Evolutionary conservation across 768 basidiomycete genomes (phyloP).

Genomic region (Termitomyces sp.): DNA sequence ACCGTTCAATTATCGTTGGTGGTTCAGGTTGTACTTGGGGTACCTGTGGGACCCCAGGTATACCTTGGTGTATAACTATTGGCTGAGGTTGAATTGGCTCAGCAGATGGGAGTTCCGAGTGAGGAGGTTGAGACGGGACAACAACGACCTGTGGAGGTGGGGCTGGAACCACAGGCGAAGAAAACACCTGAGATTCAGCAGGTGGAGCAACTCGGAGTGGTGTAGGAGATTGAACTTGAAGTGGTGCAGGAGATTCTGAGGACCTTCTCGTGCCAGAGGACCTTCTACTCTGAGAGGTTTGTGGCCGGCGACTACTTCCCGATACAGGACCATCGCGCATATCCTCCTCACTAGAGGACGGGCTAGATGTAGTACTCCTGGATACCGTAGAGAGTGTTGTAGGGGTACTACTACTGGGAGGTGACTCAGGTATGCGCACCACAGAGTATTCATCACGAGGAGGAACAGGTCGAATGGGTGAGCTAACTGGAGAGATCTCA

Average conservation of each 20-base stretch:
- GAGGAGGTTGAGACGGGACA: background rate
- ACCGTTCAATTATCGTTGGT: background rate
- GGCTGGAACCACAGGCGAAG: background rate
- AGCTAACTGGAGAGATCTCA: background rate
- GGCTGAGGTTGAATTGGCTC: background rate
- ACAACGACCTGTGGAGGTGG: conserved; percentile 3
- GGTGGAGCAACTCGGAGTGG: background rate
- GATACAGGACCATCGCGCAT: background rate
- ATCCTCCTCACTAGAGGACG: background rate
- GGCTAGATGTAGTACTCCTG: background rate
- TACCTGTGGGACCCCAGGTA: background rate
- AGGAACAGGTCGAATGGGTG: conserved; percentile 1
- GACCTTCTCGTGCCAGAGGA: background rate
- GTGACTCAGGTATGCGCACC: background rate
- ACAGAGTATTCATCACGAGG: background rate
- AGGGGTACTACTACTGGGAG: background rate
- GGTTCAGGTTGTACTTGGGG: background rate
- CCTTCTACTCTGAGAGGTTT: background rate
- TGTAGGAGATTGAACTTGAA: background rate
- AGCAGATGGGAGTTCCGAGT: background rate
- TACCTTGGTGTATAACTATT: conserved; percentile 6
- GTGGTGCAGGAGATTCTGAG: background rate
- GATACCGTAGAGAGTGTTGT: background rate
- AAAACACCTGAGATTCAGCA: conserved; percentile 11
- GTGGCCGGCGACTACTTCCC: background rate